Evolutionary conservation across 2,329 filamentous ascomycete species (phyloP), one percentile per base, ranked within the genome.

Genomic region (Aspergillus ustus): DNA sequence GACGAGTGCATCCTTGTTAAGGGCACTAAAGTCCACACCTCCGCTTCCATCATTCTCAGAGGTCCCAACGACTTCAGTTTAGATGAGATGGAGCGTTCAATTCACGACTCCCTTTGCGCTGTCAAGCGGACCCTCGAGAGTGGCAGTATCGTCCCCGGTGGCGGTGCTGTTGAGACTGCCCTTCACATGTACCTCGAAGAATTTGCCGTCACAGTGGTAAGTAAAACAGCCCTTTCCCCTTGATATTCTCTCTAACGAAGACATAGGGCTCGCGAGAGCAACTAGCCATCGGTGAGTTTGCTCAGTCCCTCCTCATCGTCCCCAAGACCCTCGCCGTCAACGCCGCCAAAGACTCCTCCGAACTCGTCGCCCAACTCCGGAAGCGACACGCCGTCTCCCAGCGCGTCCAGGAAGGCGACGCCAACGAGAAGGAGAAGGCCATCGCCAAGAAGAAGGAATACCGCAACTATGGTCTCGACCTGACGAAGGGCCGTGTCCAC

Each of bases 111-210:
- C 15, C 85, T 99, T 51, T 97, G 92, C 69, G 95, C 95, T 51
- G 93, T 99, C 67, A 99, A 99, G 88, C 89, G 95, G 70, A 97
- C 95, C 3, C 85, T 99, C 7, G 95, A 99, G 82, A 97, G 92
- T 74, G 95, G 95, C 72, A 93, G 91, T 80, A 96, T 99, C 68
- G 95, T 99, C 44, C 95, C 95, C 17, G 95, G 95, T 68, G 95
- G 95, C 68, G 95, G 94, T 75, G 95, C 95, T 48, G 94, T 97
- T 22, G 95, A 99, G 84, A 98, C 95, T n/a, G 95, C 95, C 52
- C 87, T 99, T 67, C 95, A 98, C 83, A 99, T 99, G 76, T 99
- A 98, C 82, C 87, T 99, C 37, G 95, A 99, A 82, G 95, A 99
- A 80, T 99, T 96, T 79, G 95, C 95, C 57, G 94, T 95, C 71